Evolutionary conservation across 2,329 filamentous ascomycete genomes (phyloP), one percentile per base, ranked within the genome.

Genomic region (Curvularia verruculosa): DNA sequence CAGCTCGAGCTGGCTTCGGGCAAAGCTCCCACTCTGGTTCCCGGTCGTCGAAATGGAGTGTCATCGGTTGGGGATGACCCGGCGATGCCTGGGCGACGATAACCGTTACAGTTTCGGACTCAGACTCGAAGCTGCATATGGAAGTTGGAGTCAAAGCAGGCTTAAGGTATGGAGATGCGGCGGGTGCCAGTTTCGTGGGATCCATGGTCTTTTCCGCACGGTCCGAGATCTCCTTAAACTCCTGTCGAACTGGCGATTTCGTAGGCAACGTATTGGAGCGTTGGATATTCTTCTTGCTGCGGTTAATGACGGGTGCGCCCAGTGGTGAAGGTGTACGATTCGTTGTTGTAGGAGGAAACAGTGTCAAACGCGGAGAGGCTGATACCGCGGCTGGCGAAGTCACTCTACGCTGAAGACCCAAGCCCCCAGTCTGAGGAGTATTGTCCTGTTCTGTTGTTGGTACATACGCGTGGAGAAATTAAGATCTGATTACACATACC

Each of bases 21-120:
- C 56, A 60, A 48, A 74, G 66, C 48, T 74, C 69, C 72, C 72
- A 73, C 47, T 70, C 62, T 7, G 72, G 71, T 51, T 74, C 70
- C 34, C 64, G 63, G 8, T 65, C 66, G 24, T 70, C 64, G 19
- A 69, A 47, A 18, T 61, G 67, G 1, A 68, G 50, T 29, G 61
- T 68, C 56, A 64, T 68, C 2, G 67, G 54, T 36, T 64, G 54
- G 21, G 29, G 12, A 21, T 40, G 50, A 18, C 53, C 56, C 6
- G 67, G 47, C 2, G 53, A 57, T 5, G 63, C 53, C 34, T 63
- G 60, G 8, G 60, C 66, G 15, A 67, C 68, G 9, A 66, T 66
- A 28, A 74, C 61, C 1, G 69, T 68, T 26, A 73, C 61, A 9
- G 67, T 67, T 40, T 73, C 72, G 23, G 65, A 58, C 15, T 73